Evolutionary conservation across 805 yeast species (phyloP), one percentile per base, ranked within the genome.

Genomic region (Myxozyma nipponensis): DNA sequence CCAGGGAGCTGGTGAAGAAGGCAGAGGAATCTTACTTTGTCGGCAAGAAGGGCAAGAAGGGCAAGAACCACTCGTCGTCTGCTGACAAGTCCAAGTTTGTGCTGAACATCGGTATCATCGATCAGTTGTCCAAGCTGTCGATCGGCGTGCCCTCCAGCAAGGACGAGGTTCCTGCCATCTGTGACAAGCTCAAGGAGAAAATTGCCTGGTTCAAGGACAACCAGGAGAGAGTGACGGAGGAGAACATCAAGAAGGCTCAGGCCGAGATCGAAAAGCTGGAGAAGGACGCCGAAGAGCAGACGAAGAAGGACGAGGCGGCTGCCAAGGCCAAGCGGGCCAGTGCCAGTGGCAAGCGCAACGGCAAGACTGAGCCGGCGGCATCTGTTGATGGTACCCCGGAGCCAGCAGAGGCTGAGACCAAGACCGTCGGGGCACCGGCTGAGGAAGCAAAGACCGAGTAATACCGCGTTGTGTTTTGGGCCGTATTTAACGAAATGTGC

Each of bases 191-290:
- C 70, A 80, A 82, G 74, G 77, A 75, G 61, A 89, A 93, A 69
- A 78, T 86, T 64, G 74, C 72, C 50, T 81, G 81, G 57, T 85
- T 79, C 72, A 72, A 77, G 68, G 74, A 76, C 44, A 81, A 82
- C 70, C 95, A 88, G 73, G 90, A 83, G 53, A 86, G 81, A 50
- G 86, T 82, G 64, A 87, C 97, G 53, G 77, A 81, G 66, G 78
- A 79, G 68, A 84, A 85, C 68, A 75, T 85, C 58, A 86, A 77
- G 62, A 77, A 77, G 58, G 95, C 93, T 44, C 82, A 87, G 72
- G 83, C 82, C 49, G 84, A 84, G 68, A 77, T 87, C 58, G 84
- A 83, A 55, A 76, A 82, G 65, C 70, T 86, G 54, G 83, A 83
- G 56, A 74, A 71, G 55, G 82, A 75, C 56, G 77, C 67, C 28